These are phyloP conservation scores for Camellia lanceoleosa DNA, from an alignment of 148 eudicot species.

Conservation along the genomic window DNA sequence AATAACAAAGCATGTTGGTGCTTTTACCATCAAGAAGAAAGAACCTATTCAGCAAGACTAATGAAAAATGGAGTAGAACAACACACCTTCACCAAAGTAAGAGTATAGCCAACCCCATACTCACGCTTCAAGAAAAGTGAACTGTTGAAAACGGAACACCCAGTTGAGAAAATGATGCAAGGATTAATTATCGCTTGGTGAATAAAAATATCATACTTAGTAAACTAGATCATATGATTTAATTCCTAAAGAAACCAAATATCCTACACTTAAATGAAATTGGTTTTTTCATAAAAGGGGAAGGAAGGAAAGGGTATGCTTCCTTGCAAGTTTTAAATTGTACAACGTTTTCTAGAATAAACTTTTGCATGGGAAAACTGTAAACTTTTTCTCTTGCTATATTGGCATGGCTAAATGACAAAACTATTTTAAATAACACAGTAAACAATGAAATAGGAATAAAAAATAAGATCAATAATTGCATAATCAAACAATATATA, in stretches of 20 bases:
- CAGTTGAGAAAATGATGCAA: background rate
- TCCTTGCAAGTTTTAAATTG: background rate
- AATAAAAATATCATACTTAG: background rate
- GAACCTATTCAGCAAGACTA: constrained; percentile 5
- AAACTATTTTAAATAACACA: background rate
- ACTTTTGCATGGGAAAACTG: background rate
- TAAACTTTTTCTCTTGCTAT: background rate
- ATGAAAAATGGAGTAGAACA: constrained; percentile 1
- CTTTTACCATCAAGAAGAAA: constrained; percentile 4
- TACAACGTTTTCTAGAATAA: background rate
- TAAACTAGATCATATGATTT: constrained; percentile 1
- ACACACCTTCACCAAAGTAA: constrained; percentile 87
- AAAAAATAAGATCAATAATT: background rate
- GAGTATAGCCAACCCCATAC: constrained; percentile 99
- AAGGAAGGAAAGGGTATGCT: background rate
- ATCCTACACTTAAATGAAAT: background rate
- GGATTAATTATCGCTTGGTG: background rate
- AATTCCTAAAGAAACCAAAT: background rate
- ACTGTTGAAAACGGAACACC: constrained; percentile 36
- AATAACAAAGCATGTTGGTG: constrained; percentile 17
- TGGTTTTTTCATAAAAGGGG: background rate
- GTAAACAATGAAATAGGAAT: background rate
- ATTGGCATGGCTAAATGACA: background rate
- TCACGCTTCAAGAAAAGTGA: constrained; percentile 94
- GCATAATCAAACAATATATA: background rate